Percentiles rank a stretch among this genome's conserved stretches.
These are phyloP conservation scores for Sporothrix protearum DNA, from an alignment of 2,329 filamentous ascomycete genomes.

Conservation along the genomic window DNA sequence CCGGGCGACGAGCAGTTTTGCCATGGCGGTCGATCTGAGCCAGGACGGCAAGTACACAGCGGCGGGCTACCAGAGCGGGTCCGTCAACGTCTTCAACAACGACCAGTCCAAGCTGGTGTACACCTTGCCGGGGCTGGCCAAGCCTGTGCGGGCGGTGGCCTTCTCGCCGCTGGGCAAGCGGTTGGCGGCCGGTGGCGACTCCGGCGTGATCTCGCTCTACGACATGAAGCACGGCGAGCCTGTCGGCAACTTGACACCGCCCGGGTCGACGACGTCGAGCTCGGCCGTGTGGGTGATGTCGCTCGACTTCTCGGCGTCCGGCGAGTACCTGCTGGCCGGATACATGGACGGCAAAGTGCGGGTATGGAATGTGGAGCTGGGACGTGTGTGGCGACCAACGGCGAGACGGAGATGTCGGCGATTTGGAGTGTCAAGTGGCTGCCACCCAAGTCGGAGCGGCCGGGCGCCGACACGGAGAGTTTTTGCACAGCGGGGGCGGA, in stretches of 20 bases:
- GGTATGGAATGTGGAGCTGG: constrained; percentile 88
- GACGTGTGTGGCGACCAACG: constrained; percentile 87
- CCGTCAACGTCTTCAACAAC: constrained; percentile 93
- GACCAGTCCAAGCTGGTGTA: constrained; percentile 80
- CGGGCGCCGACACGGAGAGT: constrained; percentile 48
- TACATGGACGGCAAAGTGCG: constrained; percentile 92
- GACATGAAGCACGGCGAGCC: constrained; percentile 91
- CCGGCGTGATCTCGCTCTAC: constrained; percentile 84
- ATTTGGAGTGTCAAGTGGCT: constrained; percentile 85
- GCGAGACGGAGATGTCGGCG: constrained; percentile 76
- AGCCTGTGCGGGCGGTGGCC: constrained; percentile 77
- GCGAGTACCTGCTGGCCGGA: constrained; percentile 84
- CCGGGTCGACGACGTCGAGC: constrained; percentile 49
- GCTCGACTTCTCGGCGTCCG: constrained; percentile 88
- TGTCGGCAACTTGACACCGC: constrained; percentile 67
- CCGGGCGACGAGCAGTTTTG: constrained; percentile 62
- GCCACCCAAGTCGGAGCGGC: constrained; percentile 57
- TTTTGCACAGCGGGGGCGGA: constrained; percentile 79
- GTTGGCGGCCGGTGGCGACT: constrained; percentile 85
- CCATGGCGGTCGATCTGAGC: constrained; percentile 78
- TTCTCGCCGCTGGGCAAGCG: constrained; percentile 85
- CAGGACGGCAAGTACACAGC: constrained; percentile 80
- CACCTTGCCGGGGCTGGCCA: constrained; percentile 79
- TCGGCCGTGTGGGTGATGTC: constrained; percentile 85
- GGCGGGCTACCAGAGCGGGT: constrained; percentile 88